phyloP scores from a whole-genome alignment of 805 yeast genomes.

The Hagleromyces aurorensis region DNA sequence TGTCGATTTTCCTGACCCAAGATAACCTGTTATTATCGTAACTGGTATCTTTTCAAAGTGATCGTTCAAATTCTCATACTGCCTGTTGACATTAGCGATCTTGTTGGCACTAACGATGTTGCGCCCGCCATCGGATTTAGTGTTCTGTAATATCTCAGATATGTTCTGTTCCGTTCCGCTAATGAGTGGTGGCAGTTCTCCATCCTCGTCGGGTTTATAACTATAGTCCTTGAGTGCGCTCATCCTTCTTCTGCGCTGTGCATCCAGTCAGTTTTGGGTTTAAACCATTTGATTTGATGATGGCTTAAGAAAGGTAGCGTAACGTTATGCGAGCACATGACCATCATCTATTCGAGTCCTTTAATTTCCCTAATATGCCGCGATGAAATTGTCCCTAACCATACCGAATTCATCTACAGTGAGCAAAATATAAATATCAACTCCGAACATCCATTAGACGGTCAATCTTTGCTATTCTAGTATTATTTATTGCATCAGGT shows the following conservation, averaged over 20 bases:
- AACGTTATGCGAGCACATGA: too few species aligned
- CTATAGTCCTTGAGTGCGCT: slow-evolving; percentile 27
- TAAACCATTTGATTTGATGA: too few species aligned
- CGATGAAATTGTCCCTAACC: too few species aligned
- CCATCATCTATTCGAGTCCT: too few species aligned
- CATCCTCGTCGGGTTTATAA: slow-evolving; percentile 28
- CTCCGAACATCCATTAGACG: too few species aligned
- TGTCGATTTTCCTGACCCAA: slow-evolving; percentile 93
- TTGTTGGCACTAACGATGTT: slow-evolving; percentile 26
- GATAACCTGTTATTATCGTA: slow-evolving; percentile 87
- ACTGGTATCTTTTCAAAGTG: slow-evolving; percentile 58
- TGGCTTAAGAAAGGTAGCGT: too few species aligned
- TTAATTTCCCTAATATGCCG: too few species aligned
- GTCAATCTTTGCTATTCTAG: too few species aligned
- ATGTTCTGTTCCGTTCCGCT: slow-evolving; percentile 25
- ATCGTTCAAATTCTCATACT: slow-evolving; percentile 8
- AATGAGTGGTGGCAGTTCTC: slow-evolving; percentile 26
- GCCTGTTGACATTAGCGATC: slow-evolving; percentile 25
- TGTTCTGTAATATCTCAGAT: slow-evolving; percentile 17
- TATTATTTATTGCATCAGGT: background rate
- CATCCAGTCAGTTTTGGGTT: too few species aligned
- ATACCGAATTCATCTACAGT: too few species aligned
- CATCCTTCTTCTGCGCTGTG: slow-evolving; percentile 13
- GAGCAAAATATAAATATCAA: too few species aligned
- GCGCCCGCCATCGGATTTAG: slow-evolving; percentile 23